Base-by-base conservation (phyloP, 441 rosid genomes). In the Adansonia grandidieri region DNA sequence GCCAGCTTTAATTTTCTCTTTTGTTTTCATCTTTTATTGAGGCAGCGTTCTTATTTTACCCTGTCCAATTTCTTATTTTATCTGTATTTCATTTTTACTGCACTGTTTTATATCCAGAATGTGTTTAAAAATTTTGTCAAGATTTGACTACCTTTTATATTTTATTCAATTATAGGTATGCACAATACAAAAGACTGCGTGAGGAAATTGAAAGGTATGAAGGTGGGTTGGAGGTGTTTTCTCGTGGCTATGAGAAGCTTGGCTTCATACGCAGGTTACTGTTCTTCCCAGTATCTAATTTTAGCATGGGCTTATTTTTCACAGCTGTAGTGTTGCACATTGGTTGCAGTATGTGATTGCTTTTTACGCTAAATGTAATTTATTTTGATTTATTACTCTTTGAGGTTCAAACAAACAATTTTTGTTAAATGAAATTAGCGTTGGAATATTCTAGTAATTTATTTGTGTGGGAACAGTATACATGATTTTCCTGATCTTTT, bases 221-320 rank as follows among this genome's bases (percentile, higher is more conserved):
- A 85, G 98, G 97, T 81, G 98, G 98, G 76, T 74, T 96, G 82
- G 99, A 92, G 82, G 89, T 78, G n/a, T 94, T 96, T 84, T 94
- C 99, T 86, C 97, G 95, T 58, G 98, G 98, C 77, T 94, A 96
- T 75, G 94, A 94, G 85, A 89, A 91, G 84, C 82, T 96, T 80
- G 99, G 99, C 84, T 96, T 96, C 82, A 84, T 84, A 19, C 84
- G 88, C 87, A 93, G 98, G 99, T 96, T 82, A 67, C 56, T 48
- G 17, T 45, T 40, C 63, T 77, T 73, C 65, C n/a, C 71, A 58
- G 61, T 65, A 40, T 54, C 28, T 71, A 37, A 2, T 24, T 75
- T 73, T 66, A 51, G 50, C 62, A 50, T 57, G 45, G 28, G 22
- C 73, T 58, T 13, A 20, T 47, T 58, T 67, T 57, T 54, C 15